phyloP scores from a whole-genome alignment of 805 yeast genomes.

The Ogataea ganodermae region DNA sequence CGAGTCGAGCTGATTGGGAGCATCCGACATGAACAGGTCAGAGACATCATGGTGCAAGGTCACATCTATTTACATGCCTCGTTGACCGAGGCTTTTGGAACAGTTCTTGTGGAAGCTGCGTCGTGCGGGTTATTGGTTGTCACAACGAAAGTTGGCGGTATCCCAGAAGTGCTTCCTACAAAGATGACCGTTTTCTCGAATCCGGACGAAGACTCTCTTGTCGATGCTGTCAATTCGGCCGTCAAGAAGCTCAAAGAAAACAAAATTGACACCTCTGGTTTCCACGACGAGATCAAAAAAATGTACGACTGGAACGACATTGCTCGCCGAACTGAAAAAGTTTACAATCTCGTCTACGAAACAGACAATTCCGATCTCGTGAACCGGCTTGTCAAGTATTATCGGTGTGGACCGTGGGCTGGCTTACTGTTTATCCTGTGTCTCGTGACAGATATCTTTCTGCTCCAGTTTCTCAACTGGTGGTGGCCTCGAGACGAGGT shows the following conservation, averaged over 20 bases:
- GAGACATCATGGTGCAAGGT: conserved; percentile 91
- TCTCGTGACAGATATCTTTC: conserved; percentile 73
- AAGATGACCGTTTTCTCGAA: conserved; percentile 92
- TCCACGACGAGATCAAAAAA: conserved; percentile 72
- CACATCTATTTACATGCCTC: conserved; percentile 93
- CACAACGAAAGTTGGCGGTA: conserved; percentile 95
- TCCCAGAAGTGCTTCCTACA: conserved; percentile 91
- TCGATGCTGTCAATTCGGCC: conserved; percentile 70
- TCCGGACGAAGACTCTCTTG: conserved; percentile 83
- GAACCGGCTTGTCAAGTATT: conserved; percentile 61
- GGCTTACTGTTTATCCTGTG: conserved; percentile 82
- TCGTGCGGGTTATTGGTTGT: conserved; percentile 93
- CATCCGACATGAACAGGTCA: conserved; percentile 86
- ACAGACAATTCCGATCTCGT: conserved; percentile 43
- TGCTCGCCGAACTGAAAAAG: conserved; percentile 81
- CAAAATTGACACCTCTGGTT: conserved; percentile 66
- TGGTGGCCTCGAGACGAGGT: conserved; percentile 66
- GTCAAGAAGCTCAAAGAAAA: conserved; percentile 58
- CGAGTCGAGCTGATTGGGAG: conserved; percentile 84
- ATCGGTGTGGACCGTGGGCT: conserved; percentile 78
- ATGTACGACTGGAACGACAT: conserved; percentile 95
- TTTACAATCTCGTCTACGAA: conserved; percentile 53
- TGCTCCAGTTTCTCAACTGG: conserved; percentile 66
- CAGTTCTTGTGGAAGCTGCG: conserved; percentile 96
- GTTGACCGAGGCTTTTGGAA: conserved; percentile 96